Evolutionary conservation across 305 asterid genomes (phyloP), one percentile per base, ranked within the genome.

Genomic region (Solanum chacoense): DNA sequence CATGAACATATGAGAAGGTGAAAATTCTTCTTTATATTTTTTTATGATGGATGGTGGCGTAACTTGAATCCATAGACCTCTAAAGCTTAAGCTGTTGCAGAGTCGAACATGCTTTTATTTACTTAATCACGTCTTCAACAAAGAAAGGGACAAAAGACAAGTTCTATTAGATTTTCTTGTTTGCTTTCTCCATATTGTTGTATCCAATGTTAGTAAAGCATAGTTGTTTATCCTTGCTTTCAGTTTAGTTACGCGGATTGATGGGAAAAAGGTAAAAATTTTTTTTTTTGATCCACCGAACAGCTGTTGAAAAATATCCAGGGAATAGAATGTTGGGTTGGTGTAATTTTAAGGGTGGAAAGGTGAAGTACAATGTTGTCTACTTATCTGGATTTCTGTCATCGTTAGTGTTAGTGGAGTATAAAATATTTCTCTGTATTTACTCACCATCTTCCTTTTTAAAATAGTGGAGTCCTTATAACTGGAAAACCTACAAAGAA

Each of bases 271-370:
- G 32, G 42, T 18, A 22, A 26, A 34, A 26, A 7, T 5, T 7
- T 88, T 2, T 59, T 20, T 38, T 35, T 55, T 85, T 55, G 35
- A 84, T 88, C 81, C 84, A 88, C 97, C 94, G 99, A 85, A 73
- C 91, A n/a, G 94, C 98, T 2, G 97, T 90, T 3, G 94, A 94
- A 50, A 94, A 90, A 89, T 89, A 94, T 91, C 92, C 99, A 45
- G 95, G 89, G 77, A 96, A 97, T 69, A 91, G 92, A 91, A 97
- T 97, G 99, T 92, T 95, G 13, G 99, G 99, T 84, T 95, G 99
- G 98, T 98, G 98, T 24, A 93, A 92, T 80, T 73, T 88, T 37
- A 91, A 87, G 26, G 77, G 90, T 6, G 96, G 92, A 32, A 92
- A 95, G 97, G 98, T 97, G 91, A 72, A 59, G 18, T 78, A 32